A percentile compares a stretch with the other conserved stretches of the same genome.
Conservation (phyloP, 2,329 filamentous ascomycete species). For the Fusarium globosum region DNA sequence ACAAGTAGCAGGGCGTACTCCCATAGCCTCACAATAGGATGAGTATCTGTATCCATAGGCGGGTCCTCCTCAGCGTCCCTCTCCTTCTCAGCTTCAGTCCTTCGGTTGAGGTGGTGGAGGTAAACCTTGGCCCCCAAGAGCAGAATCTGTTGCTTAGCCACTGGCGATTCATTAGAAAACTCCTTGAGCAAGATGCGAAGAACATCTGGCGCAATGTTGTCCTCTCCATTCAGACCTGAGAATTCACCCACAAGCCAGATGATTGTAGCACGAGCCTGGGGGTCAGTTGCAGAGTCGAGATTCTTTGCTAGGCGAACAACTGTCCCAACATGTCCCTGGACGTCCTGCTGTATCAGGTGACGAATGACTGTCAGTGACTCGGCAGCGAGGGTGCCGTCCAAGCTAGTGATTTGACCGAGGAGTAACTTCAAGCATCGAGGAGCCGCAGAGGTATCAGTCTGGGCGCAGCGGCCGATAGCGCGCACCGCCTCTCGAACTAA, state of each 20-base stretch:
- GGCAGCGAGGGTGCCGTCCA: slow-evolving; percentile 88
- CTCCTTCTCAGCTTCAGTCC: slow-evolving; percentile 57
- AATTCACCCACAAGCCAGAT: slow-evolving; percentile 98
- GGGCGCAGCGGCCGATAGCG: slow-evolving; percentile 93
- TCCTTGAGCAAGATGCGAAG: slow-evolving; percentile 87
- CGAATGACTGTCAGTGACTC: slow-evolving; percentile 95
- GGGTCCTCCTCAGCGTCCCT: slow-evolving; percentile 49
- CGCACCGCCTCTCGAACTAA: slow-evolving; percentile 90
- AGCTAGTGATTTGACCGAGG: slow-evolving; percentile 85
- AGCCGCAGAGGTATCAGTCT: slow-evolving; percentile 76
- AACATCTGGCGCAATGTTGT: slow-evolving; percentile 94
- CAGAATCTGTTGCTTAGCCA: slow-evolving; percentile 90
- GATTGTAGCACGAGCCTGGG: slow-evolving; percentile 91
- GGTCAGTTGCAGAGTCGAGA: slow-evolving; percentile 86
- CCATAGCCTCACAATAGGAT: slow-evolving; percentile 83
- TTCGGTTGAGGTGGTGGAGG: slow-evolving; percentile 82
- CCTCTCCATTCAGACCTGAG: slow-evolving; percentile 79
- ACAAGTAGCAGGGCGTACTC: slow-evolving; percentile 85
- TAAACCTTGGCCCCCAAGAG: slow-evolving; percentile 97
- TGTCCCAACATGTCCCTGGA: slow-evolving; percentile 81
- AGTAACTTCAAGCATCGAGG: slow-evolving; percentile 84
- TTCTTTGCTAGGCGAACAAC: slow-evolving; percentile 92
- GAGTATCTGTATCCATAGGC: slow-evolving; percentile 52
- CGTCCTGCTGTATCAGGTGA: slow-evolving; percentile 93
- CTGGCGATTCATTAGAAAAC: slow-evolving; percentile 85